Evolutionary conservation across 2,329 filamentous ascomycete species (phyloP).

Genomic region (Botrytis deweyae): DNA sequence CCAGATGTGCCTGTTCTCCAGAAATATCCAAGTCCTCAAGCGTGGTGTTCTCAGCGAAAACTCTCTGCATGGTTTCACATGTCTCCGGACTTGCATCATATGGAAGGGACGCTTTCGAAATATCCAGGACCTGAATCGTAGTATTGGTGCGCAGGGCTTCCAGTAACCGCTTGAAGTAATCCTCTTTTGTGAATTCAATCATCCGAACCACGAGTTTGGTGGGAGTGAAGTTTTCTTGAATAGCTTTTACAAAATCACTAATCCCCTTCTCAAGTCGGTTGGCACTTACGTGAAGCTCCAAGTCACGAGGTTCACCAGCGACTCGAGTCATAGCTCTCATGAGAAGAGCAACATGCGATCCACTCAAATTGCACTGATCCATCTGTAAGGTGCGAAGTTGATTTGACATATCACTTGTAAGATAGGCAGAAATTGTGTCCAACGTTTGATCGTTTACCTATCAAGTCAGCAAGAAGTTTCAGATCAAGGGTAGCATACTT

Average conservation of each 20-base stretch:
- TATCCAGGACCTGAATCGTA: constrained; percentile 63
- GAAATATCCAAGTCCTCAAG: constrained; percentile 68
- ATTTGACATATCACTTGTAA: constrained; percentile 59
- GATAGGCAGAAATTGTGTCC: constrained; percentile 63
- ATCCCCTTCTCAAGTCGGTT: constrained; percentile 52
- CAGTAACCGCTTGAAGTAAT: constrained; percentile 58
- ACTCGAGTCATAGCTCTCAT: constrained; percentile 60
- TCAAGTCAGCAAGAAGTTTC: constrained; percentile 29
- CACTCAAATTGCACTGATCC: constrained; percentile 65
- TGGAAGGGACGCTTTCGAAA: constrained; percentile 68
- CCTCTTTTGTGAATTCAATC: constrained; percentile 54
- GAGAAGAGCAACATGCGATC: constrained; percentile 62
- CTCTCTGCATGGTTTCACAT: constrained; percentile 58
- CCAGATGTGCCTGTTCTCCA: constrained; percentile 69
- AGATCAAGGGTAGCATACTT: constrained; percentile 19
- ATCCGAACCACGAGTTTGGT: constrained; percentile 64
- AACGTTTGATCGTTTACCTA: constrained; percentile 60
- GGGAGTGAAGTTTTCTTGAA: constrained; percentile 54
- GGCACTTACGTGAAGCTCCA: constrained; percentile 65
- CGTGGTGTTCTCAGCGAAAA: constrained; percentile 67
- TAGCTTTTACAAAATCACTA: constrained; percentile 51
- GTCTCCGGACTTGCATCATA: constrained; percentile 68
- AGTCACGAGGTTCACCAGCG: constrained; percentile 50
- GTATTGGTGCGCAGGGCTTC: constrained; percentile 61
- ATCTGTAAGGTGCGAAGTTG: constrained; percentile 61